These are phyloP conservation scores for Hordeum marinum DNA, from an alignment of 176 grass and related monocot species.

Conservation along the genomic window DNA sequence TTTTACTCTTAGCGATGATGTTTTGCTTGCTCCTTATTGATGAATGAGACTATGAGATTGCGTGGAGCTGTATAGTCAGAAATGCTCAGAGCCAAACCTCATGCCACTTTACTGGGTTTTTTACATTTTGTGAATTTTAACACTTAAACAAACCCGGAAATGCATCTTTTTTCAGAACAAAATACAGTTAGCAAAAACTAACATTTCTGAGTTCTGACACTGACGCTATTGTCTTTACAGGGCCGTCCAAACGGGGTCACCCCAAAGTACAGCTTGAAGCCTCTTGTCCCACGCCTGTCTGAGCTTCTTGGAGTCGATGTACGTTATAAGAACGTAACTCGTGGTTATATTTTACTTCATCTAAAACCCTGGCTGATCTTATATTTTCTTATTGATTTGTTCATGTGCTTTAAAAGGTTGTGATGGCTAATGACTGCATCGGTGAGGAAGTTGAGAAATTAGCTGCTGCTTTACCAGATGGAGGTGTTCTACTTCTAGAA, in stretches of 20 bases:
- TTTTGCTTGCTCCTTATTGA: not conserved
- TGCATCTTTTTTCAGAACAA: not conserved
- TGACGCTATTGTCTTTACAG: not conserved
- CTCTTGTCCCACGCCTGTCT: constrained; percentile 53
- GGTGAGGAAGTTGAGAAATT: constrained; percentile 53
- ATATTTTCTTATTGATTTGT: constrained; percentile 5
- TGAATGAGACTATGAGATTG: not conserved
- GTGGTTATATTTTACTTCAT: not conserved
- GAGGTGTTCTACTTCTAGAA: constrained; percentile 81
- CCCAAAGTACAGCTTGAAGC: constrained; percentile 68
- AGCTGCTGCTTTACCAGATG: constrained; percentile 51
- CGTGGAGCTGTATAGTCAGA: not conserved
- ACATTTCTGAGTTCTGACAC: not conserved
- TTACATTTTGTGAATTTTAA: too few relatives aligned
- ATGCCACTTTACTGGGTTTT: not conserved
- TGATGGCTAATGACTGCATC: constrained; percentile 67
- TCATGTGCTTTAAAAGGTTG: constrained; percentile 31
- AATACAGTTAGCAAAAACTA: not conserved
- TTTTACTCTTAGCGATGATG: not conserved
- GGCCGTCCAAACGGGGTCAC: constrained; percentile 66
- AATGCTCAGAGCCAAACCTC: not conserved
- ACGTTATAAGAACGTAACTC: not conserved
- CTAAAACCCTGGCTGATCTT: not conserved
- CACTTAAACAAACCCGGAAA: too few relatives aligned
- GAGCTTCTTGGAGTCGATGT: constrained; percentile 59